phyloP scores from a whole-genome alignment of 768 basidiomycete genomes.

The Roridomyces roridus region DNA sequence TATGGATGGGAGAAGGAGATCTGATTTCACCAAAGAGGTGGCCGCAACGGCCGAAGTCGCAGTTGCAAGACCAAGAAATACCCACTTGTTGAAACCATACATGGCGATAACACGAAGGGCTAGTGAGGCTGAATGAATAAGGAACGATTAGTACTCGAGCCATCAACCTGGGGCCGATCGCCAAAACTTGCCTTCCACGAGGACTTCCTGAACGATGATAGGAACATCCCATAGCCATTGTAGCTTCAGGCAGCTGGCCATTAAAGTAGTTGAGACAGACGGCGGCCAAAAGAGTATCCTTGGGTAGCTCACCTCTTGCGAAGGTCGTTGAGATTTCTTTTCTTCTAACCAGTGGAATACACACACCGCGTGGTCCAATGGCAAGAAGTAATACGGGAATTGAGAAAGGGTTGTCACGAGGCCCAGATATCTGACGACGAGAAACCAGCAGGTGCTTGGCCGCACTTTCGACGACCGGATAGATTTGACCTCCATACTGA shows the following conservation, averaged over 20 bases:
- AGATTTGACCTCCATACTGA: constrained; percentile 12
- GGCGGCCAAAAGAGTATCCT: no score
- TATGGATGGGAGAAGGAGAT: constrained; percentile 9
- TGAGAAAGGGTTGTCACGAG: constrained; percentile 9
- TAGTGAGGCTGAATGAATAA: constrained; percentile 9
- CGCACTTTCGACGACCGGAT: constrained; percentile 15
- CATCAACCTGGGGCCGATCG: constrained; percentile 6
- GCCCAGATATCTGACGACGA: constrained; percentile 12
- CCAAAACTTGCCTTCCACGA: constrained; percentile 12
- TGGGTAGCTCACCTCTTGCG: no score
- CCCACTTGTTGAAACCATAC: constrained; percentile 11
- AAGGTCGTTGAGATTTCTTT: no score
- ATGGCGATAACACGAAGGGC: constrained; percentile 12
- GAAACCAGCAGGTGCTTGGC: constrained; percentile 16
- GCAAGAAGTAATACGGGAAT: constrained; percentile 7
- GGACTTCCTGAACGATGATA: constrained; percentile 10
- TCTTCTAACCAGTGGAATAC: constrained; percentile 2
- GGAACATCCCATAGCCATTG: constrained; percentile 5
- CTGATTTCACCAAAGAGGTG: no score
- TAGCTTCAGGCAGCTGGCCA: constrained; percentile 13
- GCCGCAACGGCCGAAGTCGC: no score
- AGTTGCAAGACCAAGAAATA: no score
- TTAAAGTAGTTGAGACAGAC: constrained; percentile 12
- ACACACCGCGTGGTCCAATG: constrained; percentile 15
- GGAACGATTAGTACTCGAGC: constrained; percentile 3